These are phyloP conservation scores for Saccharomycopsis oosterbeekiorum DNA, from an alignment of 805 yeast genomes.

Conservation along the genomic window DNA sequence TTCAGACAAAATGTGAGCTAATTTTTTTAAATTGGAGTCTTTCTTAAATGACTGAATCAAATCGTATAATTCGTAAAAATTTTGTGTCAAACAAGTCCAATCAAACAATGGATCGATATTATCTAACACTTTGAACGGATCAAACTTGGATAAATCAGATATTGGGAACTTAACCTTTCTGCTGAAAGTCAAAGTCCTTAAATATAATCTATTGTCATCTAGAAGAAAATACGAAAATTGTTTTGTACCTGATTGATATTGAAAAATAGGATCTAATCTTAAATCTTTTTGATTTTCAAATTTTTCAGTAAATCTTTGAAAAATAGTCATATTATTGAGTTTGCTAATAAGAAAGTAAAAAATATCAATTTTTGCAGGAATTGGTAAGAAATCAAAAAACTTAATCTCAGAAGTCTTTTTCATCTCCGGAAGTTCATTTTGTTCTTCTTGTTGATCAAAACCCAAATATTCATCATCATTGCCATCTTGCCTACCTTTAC, in stretches of 20 bases:
- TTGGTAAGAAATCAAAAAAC: slow-evolving; percentile 31
- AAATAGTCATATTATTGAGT: slow-evolving; percentile 34
- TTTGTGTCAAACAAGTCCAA: slow-evolving; percentile 34
- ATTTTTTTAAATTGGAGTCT: slow-evolving; percentile 21
- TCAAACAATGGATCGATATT: slow-evolving; percentile 31
- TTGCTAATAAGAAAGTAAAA: slow-evolving; percentile 35
- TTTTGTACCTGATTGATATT: slow-evolving; percentile 8
- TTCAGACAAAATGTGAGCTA: slow-evolving; percentile 26
- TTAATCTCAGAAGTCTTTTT: not conserved
- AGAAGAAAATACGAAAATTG: slow-evolving; percentile 29
- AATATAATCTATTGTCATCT: slow-evolving; percentile 46
- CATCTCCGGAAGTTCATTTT: not conserved
- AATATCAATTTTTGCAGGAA: slow-evolving; percentile 41
- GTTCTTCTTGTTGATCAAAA: not conserved
- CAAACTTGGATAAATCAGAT: slow-evolving; percentile 20
- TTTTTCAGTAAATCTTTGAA: slow-evolving; percentile 39
- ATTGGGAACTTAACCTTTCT: slow-evolving; percentile 29
- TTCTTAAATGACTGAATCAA: slow-evolving; percentile 26
- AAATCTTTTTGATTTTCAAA: slow-evolving; percentile 25
- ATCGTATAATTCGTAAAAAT: slow-evolving; percentile 34
- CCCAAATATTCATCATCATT: not conserved
- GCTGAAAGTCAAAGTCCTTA: slow-evolving; percentile 24
- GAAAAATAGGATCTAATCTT: slow-evolving; percentile 27
- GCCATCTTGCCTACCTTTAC: not conserved
- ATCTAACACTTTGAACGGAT: slow-evolving; percentile 23